phyloP scores from a whole-genome alignment of 192 early-diverging fungal genomes.

The Entomortierella parvispora region DNA sequence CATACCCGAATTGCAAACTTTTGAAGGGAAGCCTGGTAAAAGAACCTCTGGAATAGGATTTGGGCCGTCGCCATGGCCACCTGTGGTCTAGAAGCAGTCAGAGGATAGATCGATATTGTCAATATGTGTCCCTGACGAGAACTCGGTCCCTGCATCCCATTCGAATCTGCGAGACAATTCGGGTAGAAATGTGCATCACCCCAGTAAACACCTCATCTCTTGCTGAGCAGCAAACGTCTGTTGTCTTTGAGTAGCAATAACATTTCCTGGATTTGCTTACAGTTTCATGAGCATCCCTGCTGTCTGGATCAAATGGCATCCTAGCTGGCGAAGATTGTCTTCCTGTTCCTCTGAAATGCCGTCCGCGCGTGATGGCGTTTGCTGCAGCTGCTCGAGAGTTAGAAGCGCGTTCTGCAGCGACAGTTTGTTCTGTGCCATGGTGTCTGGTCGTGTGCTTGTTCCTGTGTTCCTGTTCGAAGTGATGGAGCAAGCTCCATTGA shows the following conservation, averaged over 20 bases:
- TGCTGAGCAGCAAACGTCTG: too few species aligned
- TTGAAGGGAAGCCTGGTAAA: slow-evolving; percentile 78
- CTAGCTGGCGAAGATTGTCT: slow-evolving; percentile 75
- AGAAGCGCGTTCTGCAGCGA: slow-evolving; percentile 84
- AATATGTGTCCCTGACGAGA: neutral
- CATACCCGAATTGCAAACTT: slow-evolving; percentile 74
- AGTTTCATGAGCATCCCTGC: slow-evolving; percentile 82
- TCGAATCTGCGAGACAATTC: neutral
- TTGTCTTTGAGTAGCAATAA: too few species aligned
- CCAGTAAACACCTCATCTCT: too few species aligned
- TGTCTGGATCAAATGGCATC: slow-evolving; percentile 85
- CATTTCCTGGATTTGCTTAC: slow-evolving; percentile 65
- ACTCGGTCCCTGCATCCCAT: neutral
- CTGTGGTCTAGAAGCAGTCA: slow-evolving; percentile 76
- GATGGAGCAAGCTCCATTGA: neutral
- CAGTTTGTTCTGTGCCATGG: slow-evolving; percentile 57
- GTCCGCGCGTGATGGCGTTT: slow-evolving; percentile 70
- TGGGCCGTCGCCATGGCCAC: slow-evolving; percentile 96
- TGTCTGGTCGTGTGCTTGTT: neutral
- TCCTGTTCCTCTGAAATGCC: slow-evolving; percentile 75
- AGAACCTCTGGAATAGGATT: slow-evolving; percentile 94
- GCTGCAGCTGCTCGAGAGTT: slow-evolving; percentile 73
- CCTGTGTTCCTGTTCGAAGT: neutral
- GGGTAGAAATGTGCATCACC: too few species aligned
- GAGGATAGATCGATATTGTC: neutral